Conservation (phyloP, 257 asterid species). For the Cinchona pubescens region DNA sequence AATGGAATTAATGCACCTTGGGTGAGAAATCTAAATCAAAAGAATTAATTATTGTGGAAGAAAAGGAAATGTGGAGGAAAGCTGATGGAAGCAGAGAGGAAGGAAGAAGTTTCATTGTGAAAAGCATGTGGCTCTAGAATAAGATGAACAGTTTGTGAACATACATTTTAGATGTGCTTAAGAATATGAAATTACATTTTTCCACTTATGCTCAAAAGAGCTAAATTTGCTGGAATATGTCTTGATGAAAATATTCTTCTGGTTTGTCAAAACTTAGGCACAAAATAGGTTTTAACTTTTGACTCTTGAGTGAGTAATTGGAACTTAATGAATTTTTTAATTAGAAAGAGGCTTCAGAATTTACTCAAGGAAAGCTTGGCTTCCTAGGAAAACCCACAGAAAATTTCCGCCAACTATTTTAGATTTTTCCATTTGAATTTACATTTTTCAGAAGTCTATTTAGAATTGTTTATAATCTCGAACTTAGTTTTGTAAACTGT, state of each 20-base stretch:
- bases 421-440: not conserved
- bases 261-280: not conserved
- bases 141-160: not conserved
- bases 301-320: not conserved
- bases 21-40: not conserved
- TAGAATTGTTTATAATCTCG: not conserved
- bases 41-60: not conserved
- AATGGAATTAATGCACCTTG: not conserved
- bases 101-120: not conserved
- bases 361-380: not conserved
- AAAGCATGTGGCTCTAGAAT: not conserved
- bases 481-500: not conserved
- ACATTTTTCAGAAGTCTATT: not conserved
- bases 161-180: not conserved
- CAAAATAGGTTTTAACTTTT: not conserved
- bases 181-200: not conserved
- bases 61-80: not conserved
- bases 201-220: not conserved
- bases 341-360: not conserved
- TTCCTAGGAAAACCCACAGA: not conserved
- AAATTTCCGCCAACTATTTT: not conserved
- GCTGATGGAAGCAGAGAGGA: not conserved
- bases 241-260: not conserved
- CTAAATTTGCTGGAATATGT: not conserved
- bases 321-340: not conserved